phyloP scores from a whole-genome alignment of 331 rosid species.

The Erythrophleum ivorense region DNA sequence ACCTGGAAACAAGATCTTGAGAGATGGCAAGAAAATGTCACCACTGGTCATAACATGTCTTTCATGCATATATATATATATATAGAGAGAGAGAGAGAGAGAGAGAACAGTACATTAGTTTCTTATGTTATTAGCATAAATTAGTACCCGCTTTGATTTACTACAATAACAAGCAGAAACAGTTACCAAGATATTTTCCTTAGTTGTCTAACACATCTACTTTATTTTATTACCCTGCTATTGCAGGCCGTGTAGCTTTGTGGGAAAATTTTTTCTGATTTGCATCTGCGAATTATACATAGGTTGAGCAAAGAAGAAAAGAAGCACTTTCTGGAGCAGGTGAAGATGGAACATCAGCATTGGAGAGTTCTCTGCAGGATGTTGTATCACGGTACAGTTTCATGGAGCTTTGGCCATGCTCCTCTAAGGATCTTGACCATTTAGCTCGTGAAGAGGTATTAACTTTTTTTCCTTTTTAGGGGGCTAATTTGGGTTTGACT shows the following conservation, averaged over 20 bases:
- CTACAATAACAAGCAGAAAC: not conserved
- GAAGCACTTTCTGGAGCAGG: constrained; percentile 76
- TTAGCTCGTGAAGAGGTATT: constrained; percentile 86
- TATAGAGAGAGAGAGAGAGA: no score
- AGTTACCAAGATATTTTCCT: not conserved
- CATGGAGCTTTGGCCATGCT: constrained; percentile 97
- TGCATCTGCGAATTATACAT: constrained; percentile 30
- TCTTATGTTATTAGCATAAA: constrained; percentile 16
- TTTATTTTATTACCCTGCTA: not conserved
- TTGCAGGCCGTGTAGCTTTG: not conserved
- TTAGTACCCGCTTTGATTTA: constrained; percentile 6
- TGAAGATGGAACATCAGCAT: constrained; percentile 70
- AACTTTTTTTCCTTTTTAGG: not conserved
- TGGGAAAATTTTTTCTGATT: not conserved
- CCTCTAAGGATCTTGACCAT: constrained; percentile 81
- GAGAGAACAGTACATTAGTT: constrained; percentile 3
- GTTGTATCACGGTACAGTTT: constrained; percentile 90
- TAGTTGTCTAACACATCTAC: not conserved
- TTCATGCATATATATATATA: no score
- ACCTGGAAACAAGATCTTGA: constrained; percentile 20
- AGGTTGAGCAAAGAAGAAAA: constrained; percentile 94
- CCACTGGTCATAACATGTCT: not conserved
- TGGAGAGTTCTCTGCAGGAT: constrained; percentile 80
- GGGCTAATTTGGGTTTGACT: not conserved
- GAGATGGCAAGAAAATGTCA: constrained; percentile 11